Conservation (phyloP, 139 green algal species). For the Haematococcus sp. region DNA sequence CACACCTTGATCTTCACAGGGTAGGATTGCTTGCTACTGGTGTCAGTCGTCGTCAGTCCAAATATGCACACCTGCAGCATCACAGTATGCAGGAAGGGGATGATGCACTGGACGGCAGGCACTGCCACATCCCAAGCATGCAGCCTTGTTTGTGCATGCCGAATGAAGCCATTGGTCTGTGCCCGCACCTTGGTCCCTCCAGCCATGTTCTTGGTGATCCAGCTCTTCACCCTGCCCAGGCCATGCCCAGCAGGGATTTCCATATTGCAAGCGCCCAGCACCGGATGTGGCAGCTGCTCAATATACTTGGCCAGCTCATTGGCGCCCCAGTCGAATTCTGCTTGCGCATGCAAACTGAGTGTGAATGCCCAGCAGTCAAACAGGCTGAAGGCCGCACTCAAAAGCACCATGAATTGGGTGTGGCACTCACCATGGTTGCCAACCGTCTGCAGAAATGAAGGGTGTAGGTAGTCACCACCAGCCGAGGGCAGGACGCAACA, state of each 20-base stretch:
- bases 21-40: background rate
- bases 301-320: constrained; percentile 15
- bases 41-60: constrained; percentile 18
- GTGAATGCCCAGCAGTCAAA: too few species aligned
- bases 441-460: constrained; percentile 19
- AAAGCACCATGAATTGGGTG: too few species aligned
- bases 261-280: constrained; percentile 21
- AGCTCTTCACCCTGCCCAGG: constrained; percentile 14
- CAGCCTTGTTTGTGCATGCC: too few species aligned
- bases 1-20: constrained; percentile 12
- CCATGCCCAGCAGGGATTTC: constrained; percentile 13
- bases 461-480: background rate
- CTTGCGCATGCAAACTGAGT: background rate
- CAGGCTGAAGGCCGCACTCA: too few species aligned
- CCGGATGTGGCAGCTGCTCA: constrained; percentile 4
- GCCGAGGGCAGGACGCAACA: background rate
- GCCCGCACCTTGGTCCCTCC: constrained; percentile 23
- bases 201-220: constrained; percentile 13
- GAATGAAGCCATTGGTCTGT: too few species aligned
- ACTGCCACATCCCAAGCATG: too few species aligned
- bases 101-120: too few species aligned
- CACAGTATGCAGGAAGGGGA: too few species aligned
- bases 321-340: constrained; percentile 23
- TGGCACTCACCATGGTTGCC: constrained; percentile 18
- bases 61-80: constrained; percentile 31